phyloP scores from a whole-genome alignment of 129 eudicot genomes.

The Lactuca sativa region DNA sequence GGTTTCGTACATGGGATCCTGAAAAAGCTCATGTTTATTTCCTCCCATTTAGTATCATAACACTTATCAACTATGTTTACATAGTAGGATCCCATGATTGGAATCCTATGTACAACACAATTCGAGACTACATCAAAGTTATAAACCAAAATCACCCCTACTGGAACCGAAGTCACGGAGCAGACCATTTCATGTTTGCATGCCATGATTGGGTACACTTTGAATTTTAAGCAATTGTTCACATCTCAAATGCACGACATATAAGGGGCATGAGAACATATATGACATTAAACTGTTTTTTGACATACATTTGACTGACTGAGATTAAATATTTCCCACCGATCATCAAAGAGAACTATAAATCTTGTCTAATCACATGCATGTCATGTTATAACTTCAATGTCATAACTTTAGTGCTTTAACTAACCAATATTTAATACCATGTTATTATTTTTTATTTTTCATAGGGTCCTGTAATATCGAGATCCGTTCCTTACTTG shows the following conservation, averaged over 20 bases:
- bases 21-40: conserved; percentile 64
- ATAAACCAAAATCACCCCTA: conserved; percentile 52
- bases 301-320: background rate
- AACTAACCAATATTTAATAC: background rate
- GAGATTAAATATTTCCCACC: background rate
- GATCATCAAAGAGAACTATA: too few relatives aligned
- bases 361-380: background rate
- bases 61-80: conserved; percentile 43
- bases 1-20: conserved; percentile 65
- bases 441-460: background rate
- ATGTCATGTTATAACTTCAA: background rate
- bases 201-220: conserved; percentile 74
- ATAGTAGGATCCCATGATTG: conserved; percentile 46
- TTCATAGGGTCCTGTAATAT: conserved; percentile 69
- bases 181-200: conserved; percentile 84
- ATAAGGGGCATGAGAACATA: background rate
- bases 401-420: background rate
- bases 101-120: conserved; percentile 53
- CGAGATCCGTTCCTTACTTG: conserved; percentile 48
- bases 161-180: conserved; percentile 77
- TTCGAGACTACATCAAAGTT: conserved; percentile 51
- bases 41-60: conserved; percentile 60
- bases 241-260: background rate
- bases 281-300: too few relatives aligned
- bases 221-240: background rate